Evolutionary conservation across 352 stramenopile species (phyloP).

Genomic region (Hyaloperonospora brassicae): DNA sequence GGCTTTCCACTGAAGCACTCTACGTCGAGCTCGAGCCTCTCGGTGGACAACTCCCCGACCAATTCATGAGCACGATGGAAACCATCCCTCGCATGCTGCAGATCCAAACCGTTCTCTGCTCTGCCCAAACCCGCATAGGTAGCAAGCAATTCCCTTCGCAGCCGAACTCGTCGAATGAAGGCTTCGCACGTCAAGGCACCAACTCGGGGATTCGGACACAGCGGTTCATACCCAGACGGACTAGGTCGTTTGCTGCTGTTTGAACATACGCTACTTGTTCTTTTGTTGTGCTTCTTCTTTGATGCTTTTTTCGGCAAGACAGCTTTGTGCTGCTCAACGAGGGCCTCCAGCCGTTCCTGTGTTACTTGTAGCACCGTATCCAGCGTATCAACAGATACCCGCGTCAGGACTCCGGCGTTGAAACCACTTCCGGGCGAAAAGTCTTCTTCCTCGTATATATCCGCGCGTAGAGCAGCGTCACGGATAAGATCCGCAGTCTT

Average conservation of each 20-base stretch:
- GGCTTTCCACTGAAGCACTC: constrained; percentile 62
- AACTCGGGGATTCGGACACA: constrained; percentile 48
- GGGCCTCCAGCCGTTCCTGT: constrained; percentile 37
- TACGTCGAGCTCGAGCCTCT: constrained; percentile 55
- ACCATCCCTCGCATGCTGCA: constrained; percentile 29
- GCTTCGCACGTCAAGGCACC: constrained; percentile 49
- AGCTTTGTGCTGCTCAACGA: constrained; percentile 37
- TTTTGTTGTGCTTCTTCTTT: constrained; percentile 65
- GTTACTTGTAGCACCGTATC: constrained; percentile 33
- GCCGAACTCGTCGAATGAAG: constrained; percentile 47
- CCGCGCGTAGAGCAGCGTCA: constrained; percentile 79
- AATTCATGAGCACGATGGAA: constrained; percentile 41
- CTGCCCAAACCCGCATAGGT: constrained; percentile 41
- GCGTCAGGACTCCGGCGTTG: constrained; percentile 44
- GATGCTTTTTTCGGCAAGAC: constrained; percentile 41
- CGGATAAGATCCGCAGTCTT: constrained; percentile 76
- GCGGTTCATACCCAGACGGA: constrained; percentile 24
- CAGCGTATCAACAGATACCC: constrained; percentile 32
- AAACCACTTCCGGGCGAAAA: constrained; percentile 76
- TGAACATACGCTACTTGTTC: constrained; percentile 2
- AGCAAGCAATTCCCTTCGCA: constrained; percentile 40
- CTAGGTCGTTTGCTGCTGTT: constrained; percentile 5
- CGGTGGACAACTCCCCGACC: constrained; percentile 36
- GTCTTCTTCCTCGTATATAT: constrained; percentile 96
- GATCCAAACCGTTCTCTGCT: constrained; percentile 36